Conservation (phyloP, 1,284 basidiomycete species). For the Cutaneotrichosporon mucoides region DNA sequence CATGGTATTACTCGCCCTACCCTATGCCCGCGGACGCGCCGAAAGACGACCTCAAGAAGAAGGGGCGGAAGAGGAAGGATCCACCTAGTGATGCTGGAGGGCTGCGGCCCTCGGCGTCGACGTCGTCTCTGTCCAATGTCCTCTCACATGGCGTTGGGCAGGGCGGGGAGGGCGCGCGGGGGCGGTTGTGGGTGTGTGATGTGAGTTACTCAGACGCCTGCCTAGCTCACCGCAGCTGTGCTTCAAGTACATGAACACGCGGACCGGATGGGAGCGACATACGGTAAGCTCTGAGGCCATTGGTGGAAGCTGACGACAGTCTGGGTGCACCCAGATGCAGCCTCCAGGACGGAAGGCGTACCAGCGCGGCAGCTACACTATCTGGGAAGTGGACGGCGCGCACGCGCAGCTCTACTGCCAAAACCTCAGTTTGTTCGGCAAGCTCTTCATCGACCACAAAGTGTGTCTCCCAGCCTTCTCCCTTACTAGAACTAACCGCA, state of each 20-base stretch:
- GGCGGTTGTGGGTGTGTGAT: conserved; percentile 48
- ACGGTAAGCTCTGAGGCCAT: conserved; percentile 53
- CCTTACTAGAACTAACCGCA: conserved; percentile 12
- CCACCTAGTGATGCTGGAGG: neutral
- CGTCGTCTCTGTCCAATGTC: conserved; percentile 51
- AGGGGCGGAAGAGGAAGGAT: conserved; percentile 13
- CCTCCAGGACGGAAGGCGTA: conserved; percentile 92
- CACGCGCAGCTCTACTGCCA: conserved; percentile 88
- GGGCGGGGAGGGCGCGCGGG: conserved; percentile 47
- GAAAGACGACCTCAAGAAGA: neutral
- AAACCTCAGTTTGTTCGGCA: conserved; percentile 91
- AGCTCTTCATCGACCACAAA: conserved; percentile 98
- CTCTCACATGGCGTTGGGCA: conserved; percentile 61
- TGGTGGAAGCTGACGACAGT: conserved; percentile 51
- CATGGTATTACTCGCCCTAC: conserved; percentile 79
- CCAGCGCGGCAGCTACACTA: conserved; percentile 79
- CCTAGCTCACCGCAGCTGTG: conserved; percentile 56
- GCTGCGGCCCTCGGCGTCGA: neutral
- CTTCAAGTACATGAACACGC: conserved; percentile 92
- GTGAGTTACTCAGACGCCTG: conserved; percentile 22
- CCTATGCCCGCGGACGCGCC: conserved; percentile 55
- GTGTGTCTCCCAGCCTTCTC: conserved; percentile 21
- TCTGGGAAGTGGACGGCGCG: conserved; percentile 94
- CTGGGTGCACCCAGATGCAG: conserved; percentile 63
- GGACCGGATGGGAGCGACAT: conserved; percentile 67